phyloP scores from a whole-genome alignment of 805 yeast species.

The Pichia kluyveri region DNA sequence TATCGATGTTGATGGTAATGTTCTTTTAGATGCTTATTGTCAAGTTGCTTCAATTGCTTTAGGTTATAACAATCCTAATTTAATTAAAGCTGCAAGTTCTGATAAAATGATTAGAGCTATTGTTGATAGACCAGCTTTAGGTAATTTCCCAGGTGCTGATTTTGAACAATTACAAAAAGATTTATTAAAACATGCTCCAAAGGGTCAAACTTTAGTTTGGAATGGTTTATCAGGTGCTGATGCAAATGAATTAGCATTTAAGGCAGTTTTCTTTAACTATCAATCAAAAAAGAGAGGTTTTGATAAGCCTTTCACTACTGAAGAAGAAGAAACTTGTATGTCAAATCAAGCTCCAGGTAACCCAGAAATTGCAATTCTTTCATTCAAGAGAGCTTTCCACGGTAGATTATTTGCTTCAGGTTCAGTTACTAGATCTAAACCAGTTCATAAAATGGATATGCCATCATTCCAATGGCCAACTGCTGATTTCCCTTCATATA shows the following conservation, averaged over 20 bases:
- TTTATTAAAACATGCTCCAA: constrained; percentile 67
- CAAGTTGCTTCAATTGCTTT: constrained; percentile 81
- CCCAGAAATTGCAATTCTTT: constrained; percentile 75
- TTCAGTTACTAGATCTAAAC: constrained; percentile 87
- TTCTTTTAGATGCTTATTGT: constrained; percentile 64
- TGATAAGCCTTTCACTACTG: constrained; percentile 47
- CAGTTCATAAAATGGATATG: constrained; percentile 85
- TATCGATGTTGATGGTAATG: constrained; percentile 74
- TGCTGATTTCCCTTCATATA: constrained; percentile 75
- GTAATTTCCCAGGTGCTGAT: constrained; percentile 70
- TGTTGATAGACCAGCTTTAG: constrained; percentile 78
- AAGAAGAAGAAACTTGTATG: constrained; percentile 72
- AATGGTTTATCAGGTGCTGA: constrained; percentile 79
- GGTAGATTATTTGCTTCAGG: constrained; percentile 91
- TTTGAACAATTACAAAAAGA: constrained; percentile 42
- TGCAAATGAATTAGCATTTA: constrained; percentile 83
- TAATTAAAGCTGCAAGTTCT: constrained; percentile 58
- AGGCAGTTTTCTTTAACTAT: constrained; percentile 80
- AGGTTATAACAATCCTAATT: constrained; percentile 79
- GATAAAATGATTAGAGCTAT: constrained; percentile 65
- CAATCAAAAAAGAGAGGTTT: constrained; percentile 62
- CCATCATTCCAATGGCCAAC: constrained; percentile 97
- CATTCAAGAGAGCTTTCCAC: constrained; percentile 87
- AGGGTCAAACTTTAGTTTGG: constrained; percentile 69
- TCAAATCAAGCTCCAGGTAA: constrained; percentile 79